Evolutionary conservation across 208 protist genomes (phyloP).

Genomic region (Herpetomonas tarakana): DNA sequence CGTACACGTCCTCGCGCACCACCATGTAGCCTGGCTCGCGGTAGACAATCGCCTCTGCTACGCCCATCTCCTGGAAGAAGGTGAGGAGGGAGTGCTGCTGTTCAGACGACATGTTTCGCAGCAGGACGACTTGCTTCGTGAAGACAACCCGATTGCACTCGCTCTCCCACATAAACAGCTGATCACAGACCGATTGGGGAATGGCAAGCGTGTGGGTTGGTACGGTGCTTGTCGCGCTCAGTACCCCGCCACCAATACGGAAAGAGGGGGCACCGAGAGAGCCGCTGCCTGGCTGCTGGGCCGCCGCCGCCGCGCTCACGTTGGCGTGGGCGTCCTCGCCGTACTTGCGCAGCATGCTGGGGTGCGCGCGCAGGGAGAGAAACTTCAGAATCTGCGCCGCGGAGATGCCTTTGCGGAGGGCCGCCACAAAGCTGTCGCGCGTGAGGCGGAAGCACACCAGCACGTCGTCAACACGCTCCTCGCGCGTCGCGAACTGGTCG

Average conservation of each 20-base stretch:
- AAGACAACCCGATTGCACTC: slow-evolving; percentile 84
- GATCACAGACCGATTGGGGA: slow-evolving; percentile 87
- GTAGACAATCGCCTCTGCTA: slow-evolving; percentile 63
- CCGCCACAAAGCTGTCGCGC: slow-evolving; percentile 67
- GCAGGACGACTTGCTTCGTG: slow-evolving; percentile 57
- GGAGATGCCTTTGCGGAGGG: slow-evolving; percentile 70
- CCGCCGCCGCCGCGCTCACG: not conserved
- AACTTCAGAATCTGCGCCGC: slow-evolving; percentile 78
- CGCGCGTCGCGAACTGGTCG: slow-evolving; percentile 73
- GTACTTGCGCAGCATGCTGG: slow-evolving; percentile 67
- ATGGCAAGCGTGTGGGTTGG: slow-evolving; percentile 34
- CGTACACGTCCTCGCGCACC: slow-evolving; percentile 60
- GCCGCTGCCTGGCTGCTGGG: slow-evolving; percentile 2
- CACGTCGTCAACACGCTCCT: slow-evolving; percentile 58
- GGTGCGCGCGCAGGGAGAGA: slow-evolving; percentile 83
- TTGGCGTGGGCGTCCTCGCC: slow-evolving; percentile 12
- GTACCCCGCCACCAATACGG: slow-evolving; percentile 1
- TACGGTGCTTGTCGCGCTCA: slow-evolving; percentile 5
- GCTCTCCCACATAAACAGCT: slow-evolving; percentile 85
- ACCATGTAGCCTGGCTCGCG: slow-evolving; percentile 63
- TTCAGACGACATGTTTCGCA: slow-evolving; percentile 54
- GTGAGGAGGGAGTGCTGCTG: slow-evolving; percentile 46
- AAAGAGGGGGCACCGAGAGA: not conserved
- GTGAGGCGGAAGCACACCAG: slow-evolving; percentile 85
- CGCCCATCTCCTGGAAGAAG: slow-evolving; percentile 42